These are phyloP conservation scores for Phytopythium sindhum DNA, from an alignment of 352 stramenopile genomes.

Conservation along the genomic window DNA sequence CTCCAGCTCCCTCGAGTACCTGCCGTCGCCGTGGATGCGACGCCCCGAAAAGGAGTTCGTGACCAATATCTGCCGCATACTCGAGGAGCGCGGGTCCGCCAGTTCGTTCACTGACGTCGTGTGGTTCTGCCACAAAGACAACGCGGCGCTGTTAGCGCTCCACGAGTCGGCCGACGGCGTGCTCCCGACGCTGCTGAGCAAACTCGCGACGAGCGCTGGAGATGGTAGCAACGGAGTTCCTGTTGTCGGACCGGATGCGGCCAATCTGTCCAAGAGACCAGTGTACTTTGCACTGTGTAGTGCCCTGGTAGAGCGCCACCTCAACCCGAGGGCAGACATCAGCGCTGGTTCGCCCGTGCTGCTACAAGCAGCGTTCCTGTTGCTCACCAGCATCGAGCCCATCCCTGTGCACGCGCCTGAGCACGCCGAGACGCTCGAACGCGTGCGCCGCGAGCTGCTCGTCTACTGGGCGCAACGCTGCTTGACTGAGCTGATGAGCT, in stretches of 20 bases:
- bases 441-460: conserved; percentile 41
- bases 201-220: conserved; percentile 32
- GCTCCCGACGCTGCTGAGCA: conserved; percentile 56
- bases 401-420: conserved; percentile 39
- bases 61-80: conserved; percentile 41
- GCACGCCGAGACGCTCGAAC: conserved; percentile 33
- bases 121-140: conserved; percentile 79
- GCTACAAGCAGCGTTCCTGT: conserved; percentile 54
- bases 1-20: conserved; percentile 66
- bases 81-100: conserved; percentile 49
- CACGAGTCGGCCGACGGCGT: conserved; percentile 43
- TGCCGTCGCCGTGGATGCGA: conserved; percentile 55
- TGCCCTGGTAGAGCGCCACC: conserved; percentile 50
- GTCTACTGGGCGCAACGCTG: conserved; percentile 66
- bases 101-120: conserved; percentile 72
- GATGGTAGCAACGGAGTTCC: conserved; percentile 14
- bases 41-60: conserved; percentile 34
- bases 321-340: background rate
- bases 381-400: conserved; percentile 54
- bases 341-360: conserved; percentile 30
- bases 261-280: conserved; percentile 34
- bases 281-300: conserved; percentile 62
- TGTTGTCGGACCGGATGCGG: background rate
- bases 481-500: conserved; percentile 41
- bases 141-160: conserved; percentile 46